phyloP scores from a whole-genome alignment of 768 basidiomycete genomes.

The Termitomyces sp. region DNA sequence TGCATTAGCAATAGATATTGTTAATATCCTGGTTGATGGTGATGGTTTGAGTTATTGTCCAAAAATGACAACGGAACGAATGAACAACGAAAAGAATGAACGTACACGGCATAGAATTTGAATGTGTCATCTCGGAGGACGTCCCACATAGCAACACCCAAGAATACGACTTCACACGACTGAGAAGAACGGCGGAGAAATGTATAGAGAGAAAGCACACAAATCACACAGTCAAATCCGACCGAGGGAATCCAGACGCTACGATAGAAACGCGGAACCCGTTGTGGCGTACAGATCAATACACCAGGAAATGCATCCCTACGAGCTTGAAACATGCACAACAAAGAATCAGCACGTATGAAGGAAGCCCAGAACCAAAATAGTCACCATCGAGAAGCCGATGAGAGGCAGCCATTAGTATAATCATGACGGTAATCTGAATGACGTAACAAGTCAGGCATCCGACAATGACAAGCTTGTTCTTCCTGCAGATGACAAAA shows the following conservation, averaged over 20 bases:
- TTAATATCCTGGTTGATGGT: conserved; percentile 12
- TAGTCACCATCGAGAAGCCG: conserved; percentile 11
- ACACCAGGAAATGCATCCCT: conserved; percentile 8
- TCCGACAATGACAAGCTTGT: conserved; percentile 8
- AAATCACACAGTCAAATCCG: conserved; percentile 17
- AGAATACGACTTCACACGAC: neutral
- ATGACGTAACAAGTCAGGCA: conserved; percentile 10
- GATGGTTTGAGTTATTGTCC: neutral
- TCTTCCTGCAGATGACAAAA: conserved; percentile 17
- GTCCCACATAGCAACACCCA: conserved; percentile 13
- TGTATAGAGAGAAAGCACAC: conserved; percentile 15
- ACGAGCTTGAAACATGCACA: conserved; percentile 5
- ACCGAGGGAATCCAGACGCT: conserved; percentile 21
- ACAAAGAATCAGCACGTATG: neutral
- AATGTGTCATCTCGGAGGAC: conserved; percentile 21
- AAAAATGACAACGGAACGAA: neutral
- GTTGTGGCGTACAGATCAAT: conserved; percentile 14
- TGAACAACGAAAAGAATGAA: neutral
- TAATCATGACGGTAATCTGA: conserved; percentile 14
- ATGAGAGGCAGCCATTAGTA: conserved; percentile 12
- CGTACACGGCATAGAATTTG: conserved; percentile 23
- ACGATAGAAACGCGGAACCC: conserved; percentile 14
- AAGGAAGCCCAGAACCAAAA: neutral
- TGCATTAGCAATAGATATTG: conserved; percentile 15
- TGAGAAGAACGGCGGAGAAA: conserved; percentile 11